Percentiles rank a stretch among this genome's conserved stretches.
These are phyloP conservation scores for Chaetoscypha palmicola DNA, from an alignment of 2,329 filamentous ascomycete species.

Conservation along the genomic window DNA sequence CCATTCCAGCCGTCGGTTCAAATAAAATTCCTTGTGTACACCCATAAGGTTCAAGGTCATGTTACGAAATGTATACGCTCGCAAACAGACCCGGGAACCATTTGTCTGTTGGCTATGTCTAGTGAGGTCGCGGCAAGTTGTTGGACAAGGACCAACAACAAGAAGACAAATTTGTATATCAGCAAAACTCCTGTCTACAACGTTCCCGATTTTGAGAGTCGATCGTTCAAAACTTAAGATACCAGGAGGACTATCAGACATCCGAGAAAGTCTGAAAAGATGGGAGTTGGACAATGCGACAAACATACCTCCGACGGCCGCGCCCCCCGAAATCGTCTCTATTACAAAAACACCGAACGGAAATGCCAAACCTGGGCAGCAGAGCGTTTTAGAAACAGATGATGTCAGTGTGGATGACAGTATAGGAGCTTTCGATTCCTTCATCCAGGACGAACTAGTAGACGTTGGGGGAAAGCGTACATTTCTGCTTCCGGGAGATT, in stretches of 20 bases:
- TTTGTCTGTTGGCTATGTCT: slow-evolving; percentile 26
- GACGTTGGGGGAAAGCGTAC: slow-evolving; percentile 32
- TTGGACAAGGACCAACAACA: neutral
- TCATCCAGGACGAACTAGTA: slow-evolving; percentile 42
- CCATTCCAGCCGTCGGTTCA: too few relatives aligned
- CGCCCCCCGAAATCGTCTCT: too few relatives aligned
- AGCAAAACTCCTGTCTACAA: too few relatives aligned
- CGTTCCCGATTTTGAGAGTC: too few relatives aligned
- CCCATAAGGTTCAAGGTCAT: slow-evolving; percentile 11
- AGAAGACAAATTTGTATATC: too few relatives aligned
- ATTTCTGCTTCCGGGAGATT: slow-evolving; percentile 30
- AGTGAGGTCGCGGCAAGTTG: slow-evolving; percentile 11
- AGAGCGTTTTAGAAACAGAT: slow-evolving; percentile 11
- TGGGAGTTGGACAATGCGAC: slow-evolving; percentile 38
- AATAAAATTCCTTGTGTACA: too few relatives aligned
- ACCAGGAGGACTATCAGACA: slow-evolving; percentile 14
- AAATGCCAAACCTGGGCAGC: neutral
- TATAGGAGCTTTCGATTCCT: slow-evolving; percentile 27
- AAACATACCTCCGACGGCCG: neutral
- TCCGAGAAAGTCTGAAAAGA: slow-evolving; percentile 32
- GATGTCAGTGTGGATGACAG: slow-evolving; percentile 21
- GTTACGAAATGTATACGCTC: slow-evolving; percentile 16
- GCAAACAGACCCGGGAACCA: slow-evolving; percentile 9
- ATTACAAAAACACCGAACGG: too few relatives aligned
- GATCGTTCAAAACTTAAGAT: too few relatives aligned